Base-by-base conservation (phyloP, 2,329 filamentous ascomycete species). In the Chlorencoelia australis region DNA sequence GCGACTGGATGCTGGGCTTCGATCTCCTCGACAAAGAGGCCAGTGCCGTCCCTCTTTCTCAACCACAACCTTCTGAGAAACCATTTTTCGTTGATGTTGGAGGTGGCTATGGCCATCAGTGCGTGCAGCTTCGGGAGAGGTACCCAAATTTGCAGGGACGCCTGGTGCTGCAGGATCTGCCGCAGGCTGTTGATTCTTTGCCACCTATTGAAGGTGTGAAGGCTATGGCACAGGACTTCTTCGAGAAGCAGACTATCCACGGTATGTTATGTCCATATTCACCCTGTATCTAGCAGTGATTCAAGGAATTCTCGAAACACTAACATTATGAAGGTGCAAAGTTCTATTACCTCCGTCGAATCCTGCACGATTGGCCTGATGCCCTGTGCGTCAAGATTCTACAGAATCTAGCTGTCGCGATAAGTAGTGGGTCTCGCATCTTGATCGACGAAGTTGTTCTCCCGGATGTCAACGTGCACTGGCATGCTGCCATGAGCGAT, bases 371-470 rank as follows among this genome's bases (percentile, higher is more conserved):
- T 40, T 62, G 51, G 47, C 52, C 55, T 2, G 58, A 64, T 29
- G 44, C 55, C 6, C 46, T 57, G 18, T 25, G 20, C n/a, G 26
- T 41, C 5, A 5, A 25, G 11, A 45, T 45, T 17, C 16, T 45
- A 11, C 30, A 18, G 13, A 18, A 36, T 7, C 34, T 40, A 19
- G 33, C 33, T 21, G 33, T 14, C 16, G 37, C 37, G 17, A 35
- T 40, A 27, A 14, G 17, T 8, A 14, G 27, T 1, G 26, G 13
- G 1, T 40, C 37, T 9, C 26, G 10, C 18, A 53, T 68, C 15
- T 41, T 68, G 15, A 60, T 68, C 32, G 59, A 64, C 35, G 65
- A 68, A n/a, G 52, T 61, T 15, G 58, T 66, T 3, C 29, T 67
- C 7, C 60, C 62, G 1, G 47, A 63, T 18, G 44, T 30, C 3